These are phyloP conservation scores for Aureobasidium sp. DNA, from an alignment of 2,329 filamentous ascomycete genomes.

Conservation along the genomic window DNA sequence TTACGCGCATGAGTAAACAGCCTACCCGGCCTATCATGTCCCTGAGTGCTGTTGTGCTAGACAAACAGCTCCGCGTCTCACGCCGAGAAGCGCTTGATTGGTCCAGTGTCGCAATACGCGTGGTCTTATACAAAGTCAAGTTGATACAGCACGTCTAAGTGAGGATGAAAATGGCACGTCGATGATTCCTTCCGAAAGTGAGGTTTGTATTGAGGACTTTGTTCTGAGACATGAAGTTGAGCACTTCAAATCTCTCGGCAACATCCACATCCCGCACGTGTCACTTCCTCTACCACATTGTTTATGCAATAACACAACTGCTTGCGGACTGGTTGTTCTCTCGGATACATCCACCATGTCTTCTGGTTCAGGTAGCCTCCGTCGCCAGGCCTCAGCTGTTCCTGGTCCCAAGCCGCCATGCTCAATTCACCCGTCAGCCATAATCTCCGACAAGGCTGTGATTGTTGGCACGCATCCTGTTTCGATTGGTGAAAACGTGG, in stretches of 20 bases:
- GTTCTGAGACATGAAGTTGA: neutral
- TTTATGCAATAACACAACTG: neutral
- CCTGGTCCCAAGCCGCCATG: conserved; percentile 27
- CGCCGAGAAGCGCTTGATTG: neutral
- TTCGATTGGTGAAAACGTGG: conserved; percentile 63
- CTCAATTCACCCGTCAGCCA: conserved; percentile 37
- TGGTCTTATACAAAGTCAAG: neutral
- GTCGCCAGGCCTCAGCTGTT: conserved; percentile 6
- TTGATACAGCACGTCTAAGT: neutral
- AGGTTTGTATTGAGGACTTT: neutral
- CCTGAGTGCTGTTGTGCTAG: neutral
- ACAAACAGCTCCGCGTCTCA: neutral
- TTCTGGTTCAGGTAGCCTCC: conserved; percentile 6
- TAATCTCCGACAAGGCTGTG: conserved; percentile 40
- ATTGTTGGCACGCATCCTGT: conserved; percentile 67
- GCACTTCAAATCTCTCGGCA: conserved; percentile 2
- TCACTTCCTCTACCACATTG: neutral
- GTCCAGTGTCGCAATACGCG: neutral
- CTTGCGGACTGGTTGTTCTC: neutral
- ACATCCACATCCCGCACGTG: conserved; percentile 3
- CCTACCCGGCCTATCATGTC: neutral
- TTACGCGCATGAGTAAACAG: neutral
- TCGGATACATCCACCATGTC: neutral
- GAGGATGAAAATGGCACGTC: neutral
- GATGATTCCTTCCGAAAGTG: neutral